Conservation (phyloP, 2,329 filamentous ascomycete species). For the Malbranchea cinnamomea region DNA sequence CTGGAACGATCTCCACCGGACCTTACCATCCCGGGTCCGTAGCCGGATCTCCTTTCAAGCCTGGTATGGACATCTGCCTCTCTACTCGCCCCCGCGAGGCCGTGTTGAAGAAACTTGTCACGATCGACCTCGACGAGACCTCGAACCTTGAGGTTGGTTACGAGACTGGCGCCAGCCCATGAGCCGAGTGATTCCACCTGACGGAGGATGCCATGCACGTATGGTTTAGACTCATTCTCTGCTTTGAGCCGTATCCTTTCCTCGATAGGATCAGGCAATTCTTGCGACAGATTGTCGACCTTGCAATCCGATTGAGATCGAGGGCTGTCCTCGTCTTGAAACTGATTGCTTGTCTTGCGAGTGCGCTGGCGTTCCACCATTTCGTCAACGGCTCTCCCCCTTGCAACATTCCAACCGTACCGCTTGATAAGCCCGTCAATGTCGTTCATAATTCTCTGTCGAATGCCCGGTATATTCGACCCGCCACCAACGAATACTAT, state of each 20-base stretch:
- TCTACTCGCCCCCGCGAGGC: constrained; percentile 31
- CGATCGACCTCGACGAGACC: constrained; percentile 49
- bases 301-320: too few species aligned
- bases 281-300: constrained; percentile 13
- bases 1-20: constrained; percentile 32
- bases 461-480: constrained; percentile 64
- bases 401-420: constrained; percentile 63
- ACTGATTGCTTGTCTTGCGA: constrained; percentile 17
- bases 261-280: constrained; percentile 34
- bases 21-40: constrained; percentile 14
- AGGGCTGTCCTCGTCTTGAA: constrained; percentile 10
- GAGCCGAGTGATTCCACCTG: constrained; percentile 46
- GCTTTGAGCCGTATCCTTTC: constrained; percentile 23
- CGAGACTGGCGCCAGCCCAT: constrained; percentile 50
- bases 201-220: constrained; percentile 23
- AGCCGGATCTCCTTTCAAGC: constrained; percentile 25
- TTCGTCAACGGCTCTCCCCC: constrained; percentile 49
- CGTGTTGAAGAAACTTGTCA: constrained; percentile 43
- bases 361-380: constrained; percentile 29
- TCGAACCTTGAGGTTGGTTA: constrained; percentile 43
- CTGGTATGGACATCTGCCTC: constrained; percentile 23
- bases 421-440: constrained; percentile 50
- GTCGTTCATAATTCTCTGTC: constrained; percentile 61
- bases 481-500: constrained; percentile 77
- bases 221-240: constrained; percentile 21